Conservation (phyloP, 768 basidiomycete species). For the Rhodotorula babjevae region DNA sequence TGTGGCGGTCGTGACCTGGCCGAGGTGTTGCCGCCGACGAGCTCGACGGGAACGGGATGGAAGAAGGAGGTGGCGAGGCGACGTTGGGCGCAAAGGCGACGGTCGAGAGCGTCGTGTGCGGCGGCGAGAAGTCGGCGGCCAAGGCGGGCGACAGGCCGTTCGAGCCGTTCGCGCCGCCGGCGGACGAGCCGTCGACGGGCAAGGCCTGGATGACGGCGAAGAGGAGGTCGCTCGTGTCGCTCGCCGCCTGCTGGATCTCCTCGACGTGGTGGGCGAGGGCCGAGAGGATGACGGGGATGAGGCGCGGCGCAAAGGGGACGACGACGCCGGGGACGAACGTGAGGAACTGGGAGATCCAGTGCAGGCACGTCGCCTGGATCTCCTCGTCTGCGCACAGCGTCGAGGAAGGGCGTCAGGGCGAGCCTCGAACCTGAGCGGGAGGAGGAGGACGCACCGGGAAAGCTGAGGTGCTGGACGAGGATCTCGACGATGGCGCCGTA, state of each 20-base stretch:
- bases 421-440: not conserved
- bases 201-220: slow-evolving; percentile 78
- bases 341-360: slow-evolving; percentile 88
- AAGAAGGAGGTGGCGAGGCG: slow-evolving; percentile 9
- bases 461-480: slow-evolving; percentile 74
- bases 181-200: slow-evolving; percentile 50
- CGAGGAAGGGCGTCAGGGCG: not conserved
- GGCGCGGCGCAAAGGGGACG: slow-evolving; percentile 86
- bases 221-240: slow-evolving; percentile 77
- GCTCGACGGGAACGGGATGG: slow-evolving; percentile 25
- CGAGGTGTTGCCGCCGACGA: slow-evolving; percentile 9
- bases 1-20: slow-evolving; percentile 28
- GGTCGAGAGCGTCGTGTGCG: not conserved
- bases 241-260: slow-evolving; percentile 81
- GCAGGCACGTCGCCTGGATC: slow-evolving; percentile 86
- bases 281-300: slow-evolving; percentile 86
- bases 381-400: slow-evolving; percentile 65
- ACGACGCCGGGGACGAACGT: slow-evolving; percentile 83
- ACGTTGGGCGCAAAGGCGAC: slow-evolving; percentile 7
- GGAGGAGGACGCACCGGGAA: slow-evolving; percentile 59
- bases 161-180: not conserved
- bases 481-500: slow-evolving; percentile 90
- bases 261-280: slow-evolving; percentile 87
- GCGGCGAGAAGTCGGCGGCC: not conserved
- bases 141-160: not conserved